Percentiles rank a stretch among this genome's conserved stretches.
phyloP scores from a whole-genome alignment of 345 rosid genomes.

The Ceriops zippeliana region DNA sequence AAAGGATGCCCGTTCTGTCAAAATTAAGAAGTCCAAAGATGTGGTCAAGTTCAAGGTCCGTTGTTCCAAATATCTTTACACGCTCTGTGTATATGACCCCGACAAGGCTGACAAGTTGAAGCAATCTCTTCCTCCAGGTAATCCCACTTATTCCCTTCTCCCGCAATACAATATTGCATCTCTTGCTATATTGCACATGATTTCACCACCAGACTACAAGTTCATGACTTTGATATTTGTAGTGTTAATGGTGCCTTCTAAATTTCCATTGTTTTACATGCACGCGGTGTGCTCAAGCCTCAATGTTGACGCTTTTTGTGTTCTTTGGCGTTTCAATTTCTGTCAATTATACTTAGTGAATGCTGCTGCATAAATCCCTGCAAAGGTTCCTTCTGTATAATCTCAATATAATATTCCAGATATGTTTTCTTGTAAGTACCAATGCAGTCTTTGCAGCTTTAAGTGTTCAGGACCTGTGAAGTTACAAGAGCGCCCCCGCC shows the following conservation, averaged over 20 bases:
- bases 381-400: no score
- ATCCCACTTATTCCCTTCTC: background rate
- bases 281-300: no score
- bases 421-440: background rate
- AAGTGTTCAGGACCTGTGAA: constrained; percentile 30
- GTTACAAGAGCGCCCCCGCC: no score
- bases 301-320: no score
- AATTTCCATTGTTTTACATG: background rate
- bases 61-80: constrained; percentile 89
- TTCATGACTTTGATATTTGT: no score
- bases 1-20: constrained; percentile 86
- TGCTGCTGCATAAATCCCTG: background rate
- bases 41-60: constrained; percentile 94
- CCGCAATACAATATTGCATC: background rate
- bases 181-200: background rate
- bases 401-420: background rate
- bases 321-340: no score
- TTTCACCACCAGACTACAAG: background rate
- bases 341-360: background rate
- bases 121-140: constrained; percentile 96
- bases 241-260: background rate
- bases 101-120: constrained; percentile 95
- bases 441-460: constrained; percentile 13
- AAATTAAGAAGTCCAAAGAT: constrained; percentile 79
- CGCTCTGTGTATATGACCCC: constrained; percentile 71